Base-by-base conservation (phyloP, 2,329 filamentous ascomycete genomes). In the Ascocoryne sarcoides region DNA sequence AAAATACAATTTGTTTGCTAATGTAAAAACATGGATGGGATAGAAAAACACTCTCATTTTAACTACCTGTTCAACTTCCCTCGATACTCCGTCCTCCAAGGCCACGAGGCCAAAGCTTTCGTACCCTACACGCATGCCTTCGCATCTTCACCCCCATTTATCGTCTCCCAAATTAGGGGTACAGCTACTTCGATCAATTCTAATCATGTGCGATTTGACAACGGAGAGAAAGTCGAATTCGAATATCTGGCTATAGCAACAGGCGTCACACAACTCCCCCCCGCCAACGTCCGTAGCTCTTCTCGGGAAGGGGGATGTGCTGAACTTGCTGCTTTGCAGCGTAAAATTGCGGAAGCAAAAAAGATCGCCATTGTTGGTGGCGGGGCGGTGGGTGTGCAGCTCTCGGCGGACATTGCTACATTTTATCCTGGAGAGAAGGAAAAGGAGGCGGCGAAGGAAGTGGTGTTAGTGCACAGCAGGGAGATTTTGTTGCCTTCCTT, bases 371-470 rank as follows among this genome's bases (percentile, higher is more conserved):
- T 65, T 14, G 44, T 66, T 3, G 70, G 69, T 4, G 68, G 64
- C 3, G 69, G 70, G 1, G 63, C 70, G 2, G 69, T 71, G 0
- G 70, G 70, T 1, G 64, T 73, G 0, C 63, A 73, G 51, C 53
- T 72, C 35, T 66, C 67, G 0, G 59, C 62, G 1, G 70, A 75
- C 51, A 63, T 67, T 23, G 71, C 70, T 49, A 59, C 59, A 10
- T 53, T 62, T 1, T 69, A 65, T 49, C 66, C 66, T 0, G n/a
- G n/a, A n/a, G n/a, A n/a, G n/a, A n/a, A n/a, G n/a, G n/a, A n/a
- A n/a, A n/a, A n/a, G n/a, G n/a, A n/a, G n/a, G n/a, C n/a, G n/a
- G 60, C 64, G 3, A 73, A 73, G 46, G 52, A 58, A 2, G 66
- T 73, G 1, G 65, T 62, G 0, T 53, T 73, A 3, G 52, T 74